These are phyloP conservation scores for Testicularia cyperi DNA, from an alignment of 1,284 basidiomycete species.

Conservation along the genomic window DNA sequence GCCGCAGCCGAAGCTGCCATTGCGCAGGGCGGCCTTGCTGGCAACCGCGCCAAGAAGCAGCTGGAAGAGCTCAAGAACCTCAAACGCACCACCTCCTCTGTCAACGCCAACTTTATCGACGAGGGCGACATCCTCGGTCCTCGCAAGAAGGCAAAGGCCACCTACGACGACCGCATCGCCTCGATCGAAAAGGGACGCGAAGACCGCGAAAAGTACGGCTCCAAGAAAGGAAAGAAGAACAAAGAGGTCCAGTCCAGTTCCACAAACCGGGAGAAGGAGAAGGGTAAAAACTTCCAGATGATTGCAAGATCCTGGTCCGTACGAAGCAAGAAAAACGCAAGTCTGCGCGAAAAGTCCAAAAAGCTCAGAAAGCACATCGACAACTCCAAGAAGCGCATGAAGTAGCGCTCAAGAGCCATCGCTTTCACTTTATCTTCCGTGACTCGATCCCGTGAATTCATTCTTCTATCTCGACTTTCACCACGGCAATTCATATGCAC, in stretches of 20 bases:
- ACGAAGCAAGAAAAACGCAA: slow-evolving; percentile 55
- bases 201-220: slow-evolving; percentile 89
- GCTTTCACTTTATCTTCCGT: too few relatives aligned
- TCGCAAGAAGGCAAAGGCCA: slow-evolving; percentile 87
- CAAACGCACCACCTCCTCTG: slow-evolving; percentile 63
- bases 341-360: slow-evolving; percentile 53
- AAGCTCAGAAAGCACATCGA: slow-evolving; percentile 51
- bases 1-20: slow-evolving; percentile 71
- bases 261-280: slow-evolving; percentile 54
- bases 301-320: slow-evolving; percentile 51
- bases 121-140: slow-evolving; percentile 76
- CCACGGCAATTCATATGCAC: too few relatives aligned
- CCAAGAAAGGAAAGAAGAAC: slow-evolving; percentile 59
- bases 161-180: slow-evolving; percentile 91
- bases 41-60: slow-evolving; percentile 45
- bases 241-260: slow-evolving; percentile 49
- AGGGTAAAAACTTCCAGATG: slow-evolving; percentile 58
- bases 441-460: too few relatives aligned
- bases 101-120: slow-evolving; percentile 57
- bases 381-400: slow-evolving; percentile 49
- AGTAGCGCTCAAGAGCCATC: too few relatives aligned
- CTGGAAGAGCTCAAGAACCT: slow-evolving; percentile 68
- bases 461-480: too few relatives aligned
- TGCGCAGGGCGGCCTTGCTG: slow-evolving; percentile 40
- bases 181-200: slow-evolving; percentile 89